These are phyloP conservation scores for Candolleomyces eurysporus DNA, from an alignment of 768 basidiomycete species.

Conservation along the genomic window DNA sequence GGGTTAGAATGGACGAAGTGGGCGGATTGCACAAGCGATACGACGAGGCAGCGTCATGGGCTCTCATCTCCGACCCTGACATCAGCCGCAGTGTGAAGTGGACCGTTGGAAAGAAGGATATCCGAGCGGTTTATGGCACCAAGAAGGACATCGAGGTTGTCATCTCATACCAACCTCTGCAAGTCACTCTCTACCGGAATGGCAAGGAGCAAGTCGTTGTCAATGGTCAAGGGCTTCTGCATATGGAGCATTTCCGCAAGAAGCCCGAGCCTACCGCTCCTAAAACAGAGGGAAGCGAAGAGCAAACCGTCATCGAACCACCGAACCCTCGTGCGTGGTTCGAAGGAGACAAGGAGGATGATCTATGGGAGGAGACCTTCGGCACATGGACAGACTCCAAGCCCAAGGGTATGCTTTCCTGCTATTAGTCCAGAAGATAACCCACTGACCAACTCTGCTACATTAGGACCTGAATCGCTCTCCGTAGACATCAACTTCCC, in stretches of 20 bases:
- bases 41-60: conserved; percentile 91
- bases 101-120: conserved; percentile 62
- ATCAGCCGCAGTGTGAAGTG: conserved; percentile 61
- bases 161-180: conserved; percentile 74
- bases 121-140: conserved; percentile 62
- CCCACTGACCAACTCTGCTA: conserved; percentile 3
- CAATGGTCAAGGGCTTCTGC: conserved; percentile 86
- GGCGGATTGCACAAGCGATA: conserved; percentile 79
- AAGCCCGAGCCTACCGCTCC: conserved; percentile 46
- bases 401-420: conserved; percentile 77
- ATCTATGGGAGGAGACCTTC: conserved; percentile 88
- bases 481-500: conserved; percentile 94
- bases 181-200: conserved; percentile 65
- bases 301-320: conserved; percentile 53
- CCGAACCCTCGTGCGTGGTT: conserved; percentile 70
- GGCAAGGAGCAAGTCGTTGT: conserved; percentile 85
- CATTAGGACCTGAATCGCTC: conserved; percentile 89
- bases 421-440: not conserved
- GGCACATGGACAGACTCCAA: conserved; percentile 88
- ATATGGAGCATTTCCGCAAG: conserved; percentile 96
- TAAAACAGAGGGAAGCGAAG: conserved; percentile 39
- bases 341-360: conserved; percentile 82
- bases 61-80: conserved; percentile 69
- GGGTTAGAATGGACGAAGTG: conserved; percentile 92
- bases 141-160: conserved; percentile 64